phyloP scores from a whole-genome alignment of 2,329 filamentous ascomycete species.

The Podosphaera xanthii region DNA sequence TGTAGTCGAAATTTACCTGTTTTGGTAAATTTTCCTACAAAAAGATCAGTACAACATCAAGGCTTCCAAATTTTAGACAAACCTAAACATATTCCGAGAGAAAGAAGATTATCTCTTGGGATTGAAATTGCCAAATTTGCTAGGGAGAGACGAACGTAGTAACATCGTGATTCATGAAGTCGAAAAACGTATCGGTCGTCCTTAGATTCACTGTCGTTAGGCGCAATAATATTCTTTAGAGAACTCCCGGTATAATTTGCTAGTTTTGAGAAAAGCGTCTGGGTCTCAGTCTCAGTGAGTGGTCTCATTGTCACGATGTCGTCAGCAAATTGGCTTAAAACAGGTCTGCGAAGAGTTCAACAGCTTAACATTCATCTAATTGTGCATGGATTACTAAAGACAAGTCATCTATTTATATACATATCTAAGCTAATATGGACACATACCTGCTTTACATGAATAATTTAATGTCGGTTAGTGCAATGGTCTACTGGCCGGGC shows the following conservation, averaged over 20 bases:
- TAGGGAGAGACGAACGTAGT: slow-evolving; percentile 74
- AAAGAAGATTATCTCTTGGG: slow-evolving; percentile 58
- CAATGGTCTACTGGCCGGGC: not conserved
- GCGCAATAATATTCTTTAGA: slow-evolving; percentile 63
- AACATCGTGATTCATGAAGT: slow-evolving; percentile 57
- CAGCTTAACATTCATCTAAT: not conserved
- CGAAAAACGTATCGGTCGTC: slow-evolving; percentile 71
- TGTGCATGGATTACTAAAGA: too few species aligned
- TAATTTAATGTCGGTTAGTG: too few species aligned
- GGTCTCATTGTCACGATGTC: slow-evolving; percentile 37
- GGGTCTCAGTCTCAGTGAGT: slow-evolving; percentile 57
- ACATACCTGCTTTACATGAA: too few species aligned
- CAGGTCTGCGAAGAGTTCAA: not conserved
- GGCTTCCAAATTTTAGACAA: slow-evolving; percentile 6
- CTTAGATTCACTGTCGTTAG: slow-evolving; percentile 41
- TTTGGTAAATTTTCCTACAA: slow-evolving; percentile 75
- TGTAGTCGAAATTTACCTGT: slow-evolving; percentile 87
- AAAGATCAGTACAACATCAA: slow-evolving; percentile 5
- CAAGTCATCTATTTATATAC: too few species aligned
- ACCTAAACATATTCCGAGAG: slow-evolving; percentile 68
- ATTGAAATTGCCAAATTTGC: slow-evolving; percentile 82
- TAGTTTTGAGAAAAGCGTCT: slow-evolving; percentile 74
- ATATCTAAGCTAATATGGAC: too few species aligned
- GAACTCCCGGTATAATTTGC: slow-evolving; percentile 81
- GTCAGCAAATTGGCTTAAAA: not conserved